Evolutionary conservation across 169 alveolate genomes (phyloP).

Genomic region (Cryptosporidium ryanae): DNA sequence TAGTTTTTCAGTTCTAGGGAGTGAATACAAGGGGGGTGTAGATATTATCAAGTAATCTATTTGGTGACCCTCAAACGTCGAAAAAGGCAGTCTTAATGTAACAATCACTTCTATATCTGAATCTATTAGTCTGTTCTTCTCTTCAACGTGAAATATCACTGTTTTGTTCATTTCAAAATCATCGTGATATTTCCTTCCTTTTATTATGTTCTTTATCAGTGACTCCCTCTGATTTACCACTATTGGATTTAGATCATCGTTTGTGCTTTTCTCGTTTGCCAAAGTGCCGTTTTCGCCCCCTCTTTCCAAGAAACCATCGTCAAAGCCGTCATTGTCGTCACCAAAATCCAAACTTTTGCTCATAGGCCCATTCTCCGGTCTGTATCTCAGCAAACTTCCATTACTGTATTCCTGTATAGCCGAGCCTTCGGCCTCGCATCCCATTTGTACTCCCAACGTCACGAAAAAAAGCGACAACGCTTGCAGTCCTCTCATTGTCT

Average conservation of each 20-base stretch:
- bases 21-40: slow-evolving; percentile 59
- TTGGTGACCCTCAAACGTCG: slow-evolving; percentile 63
- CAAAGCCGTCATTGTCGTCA: not conserved
- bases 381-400: slow-evolving; percentile 20
- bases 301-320: slow-evolving; percentile 1
- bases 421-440: slow-evolving; percentile 7
- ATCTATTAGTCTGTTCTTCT: slow-evolving; percentile 48
- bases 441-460: no score
- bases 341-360: not conserved
- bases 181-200: slow-evolving; percentile 30
- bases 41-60: slow-evolving; percentile 68
- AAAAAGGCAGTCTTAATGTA: slow-evolving; percentile 43
- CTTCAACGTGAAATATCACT: slow-evolving; percentile 32
- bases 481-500: no score
- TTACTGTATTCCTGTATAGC: slow-evolving; percentile 14
- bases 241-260: not conserved
- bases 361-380: slow-evolving; percentile 3
- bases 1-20: slow-evolving; percentile 31
- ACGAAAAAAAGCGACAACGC: no score
- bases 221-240: not conserved
- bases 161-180: slow-evolving; percentile 28
- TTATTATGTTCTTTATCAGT: not conserved
- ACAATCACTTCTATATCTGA: slow-evolving; percentile 56
- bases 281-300: not conserved
- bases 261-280: not conserved